These are phyloP conservation scores for Helicocarpus griseus DNA, from an alignment of 2,329 filamentous ascomycete genomes.

Conservation along the genomic window DNA sequence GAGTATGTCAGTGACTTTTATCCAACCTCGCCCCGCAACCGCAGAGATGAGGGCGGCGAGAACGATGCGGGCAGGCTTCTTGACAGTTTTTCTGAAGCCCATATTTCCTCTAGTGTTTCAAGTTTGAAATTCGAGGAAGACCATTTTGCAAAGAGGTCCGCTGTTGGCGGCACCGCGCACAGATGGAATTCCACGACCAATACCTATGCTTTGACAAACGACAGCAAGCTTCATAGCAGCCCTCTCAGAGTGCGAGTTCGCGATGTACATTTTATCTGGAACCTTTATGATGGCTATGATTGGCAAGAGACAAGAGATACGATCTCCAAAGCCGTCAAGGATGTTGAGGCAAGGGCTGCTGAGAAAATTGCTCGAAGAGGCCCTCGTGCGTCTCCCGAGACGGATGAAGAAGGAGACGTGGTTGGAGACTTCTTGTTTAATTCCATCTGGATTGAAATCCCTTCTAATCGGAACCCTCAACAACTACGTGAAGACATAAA, in stretches of 20 bases:
- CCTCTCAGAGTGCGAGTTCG: conserved; percentile 70
- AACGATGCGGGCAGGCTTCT: conserved; percentile 1
- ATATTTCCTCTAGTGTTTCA: conserved; percentile 46
- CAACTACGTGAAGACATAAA: conserved; percentile 81
- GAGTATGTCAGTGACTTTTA: conserved; percentile 50
- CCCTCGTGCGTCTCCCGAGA: conserved; percentile 49
- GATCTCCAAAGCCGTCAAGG: conserved; percentile 78
- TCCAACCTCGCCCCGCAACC: conserved; percentile 26
- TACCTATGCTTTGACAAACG: conserved; percentile 58
- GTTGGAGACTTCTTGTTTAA: conserved; percentile 97
- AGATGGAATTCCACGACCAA: conserved; percentile 73
- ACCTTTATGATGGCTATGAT: conserved; percentile 94
- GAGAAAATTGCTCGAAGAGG: conserved; percentile 57
- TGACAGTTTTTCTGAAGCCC: conserved; percentile 43
- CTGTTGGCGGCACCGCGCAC: conserved; percentile 57
- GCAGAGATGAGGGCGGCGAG: conserved; percentile 11
- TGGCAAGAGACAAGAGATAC: conserved; percentile 81
- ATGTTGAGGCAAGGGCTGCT: conserved; percentile 72
- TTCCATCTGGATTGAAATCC: conserved; percentile 93
- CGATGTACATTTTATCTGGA: conserved; percentile 93
- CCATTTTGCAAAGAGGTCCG: conserved; percentile 59
- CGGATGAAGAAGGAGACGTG: conserved; percentile 67
- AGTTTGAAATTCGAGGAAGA: conserved; percentile 67
- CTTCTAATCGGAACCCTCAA: conserved; percentile 71
- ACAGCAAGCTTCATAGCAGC: conserved; percentile 51